Evolutionary conservation across 106 monocot genomes (phyloP), one percentile per base, ranked within the genome.

Genomic region (Allium cepa): DNA sequence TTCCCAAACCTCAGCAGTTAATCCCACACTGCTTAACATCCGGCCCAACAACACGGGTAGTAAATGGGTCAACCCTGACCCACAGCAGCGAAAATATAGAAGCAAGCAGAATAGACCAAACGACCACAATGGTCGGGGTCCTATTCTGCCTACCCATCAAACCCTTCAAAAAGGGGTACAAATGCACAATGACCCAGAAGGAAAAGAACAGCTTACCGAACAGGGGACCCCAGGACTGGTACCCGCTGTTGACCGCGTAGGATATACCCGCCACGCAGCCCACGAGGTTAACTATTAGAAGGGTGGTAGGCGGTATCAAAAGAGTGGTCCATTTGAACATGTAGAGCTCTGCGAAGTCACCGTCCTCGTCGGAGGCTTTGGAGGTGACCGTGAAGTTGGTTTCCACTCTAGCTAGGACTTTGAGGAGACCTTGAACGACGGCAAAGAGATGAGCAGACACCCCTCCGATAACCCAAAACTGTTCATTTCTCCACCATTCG

Each of bases 281-380:
- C 0, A 95, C 90, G 0, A 95, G 77, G 77, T 95, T 95, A 47
- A 95, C 70, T 17, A 95, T 88, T 26, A 90, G 77, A 18, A 95
- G 80, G 2, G 88, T 91, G 4, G 91, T 95, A 0, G 94, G 94
- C 2, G 94, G 94, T 51, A 95, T 91, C n/a, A 95, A 76, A 49
- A 95, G 90, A 0, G 94, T 95, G 5, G 94, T 90, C 94, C 94
- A 95, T 78, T 95, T 95, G 85, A 95, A 95, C 94, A 91, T 81
- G 77, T 95, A 95, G 26, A 95, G 85, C 79, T 95, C 90, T 0
- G 82, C 11, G 56, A 85, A 95, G 62, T 90, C 90, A 7, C 90
- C 90, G 22, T 87, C 94, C 61, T 95, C 94, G 36, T 95, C 94
- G 1, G 87, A 85, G 14, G 94, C 87, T 75, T 95, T 95, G 9